These are phyloP conservation scores for Pestalotiopsis sp. DNA, from an alignment of 2,329 filamentous ascomycete genomes.

Conservation along the genomic window DNA sequence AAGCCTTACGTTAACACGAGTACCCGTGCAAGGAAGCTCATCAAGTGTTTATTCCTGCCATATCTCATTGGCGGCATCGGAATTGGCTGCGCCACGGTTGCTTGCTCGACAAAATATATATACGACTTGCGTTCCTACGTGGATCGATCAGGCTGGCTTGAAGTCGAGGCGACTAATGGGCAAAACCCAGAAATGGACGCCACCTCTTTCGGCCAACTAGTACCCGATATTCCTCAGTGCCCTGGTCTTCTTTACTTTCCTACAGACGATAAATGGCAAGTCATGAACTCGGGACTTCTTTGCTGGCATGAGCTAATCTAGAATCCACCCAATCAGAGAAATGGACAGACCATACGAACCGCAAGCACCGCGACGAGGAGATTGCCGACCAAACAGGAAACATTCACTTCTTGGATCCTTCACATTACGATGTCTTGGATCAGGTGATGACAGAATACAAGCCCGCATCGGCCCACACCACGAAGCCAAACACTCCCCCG, in stretches of 20 bases:
- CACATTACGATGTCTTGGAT: not conserved
- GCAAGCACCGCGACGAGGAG: constrained; percentile 18
- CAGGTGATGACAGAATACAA: not conserved
- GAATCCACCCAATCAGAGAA: constrained; percentile 17
- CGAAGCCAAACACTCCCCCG: not conserved
- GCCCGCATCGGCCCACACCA: not conserved
- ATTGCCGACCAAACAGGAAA: constrained; percentile 11
- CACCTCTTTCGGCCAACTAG: constrained; percentile 34
- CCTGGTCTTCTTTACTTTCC: constrained; percentile 31
- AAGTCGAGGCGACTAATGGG: constrained; percentile 10
- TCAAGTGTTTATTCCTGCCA: constrained; percentile 17
- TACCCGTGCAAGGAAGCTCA: constrained; percentile 12
- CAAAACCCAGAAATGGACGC: constrained; percentile 31
- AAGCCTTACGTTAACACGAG: constrained; percentile 9
- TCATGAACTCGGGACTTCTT: not conserved
- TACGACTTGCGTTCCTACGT: constrained; percentile 28
- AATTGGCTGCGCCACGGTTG: constrained; percentile 22
- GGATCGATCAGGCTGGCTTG: constrained; percentile 23
- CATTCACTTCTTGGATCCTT: not conserved
- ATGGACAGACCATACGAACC: constrained; percentile 15
- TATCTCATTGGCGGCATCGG: constrained; percentile 25
- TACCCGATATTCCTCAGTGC: constrained; percentile 32
- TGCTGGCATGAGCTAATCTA: not conserved
- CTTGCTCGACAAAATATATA: constrained; percentile 25
- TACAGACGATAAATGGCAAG: constrained; percentile 29